A percentile compares a stretch with the other conserved stretches of the same genome.
Evolutionary conservation across 306 rosid species (phyloP).

Genomic region (Amphicarpaea edgeworthii): DNA sequence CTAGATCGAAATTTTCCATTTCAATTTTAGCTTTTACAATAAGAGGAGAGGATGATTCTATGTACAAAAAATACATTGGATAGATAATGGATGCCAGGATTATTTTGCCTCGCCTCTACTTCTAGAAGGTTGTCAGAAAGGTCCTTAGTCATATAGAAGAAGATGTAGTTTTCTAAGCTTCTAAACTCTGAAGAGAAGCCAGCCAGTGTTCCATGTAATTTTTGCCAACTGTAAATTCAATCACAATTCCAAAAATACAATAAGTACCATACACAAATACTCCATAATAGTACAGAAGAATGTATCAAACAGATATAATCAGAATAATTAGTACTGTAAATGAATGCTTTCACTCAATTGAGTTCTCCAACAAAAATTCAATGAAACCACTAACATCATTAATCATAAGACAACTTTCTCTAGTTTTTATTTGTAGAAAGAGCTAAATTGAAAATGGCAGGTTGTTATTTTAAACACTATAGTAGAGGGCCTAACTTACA

Average conservation of each 20-base stretch:
- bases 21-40: slow-evolving; percentile 29
- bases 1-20: slow-evolving; percentile 33
- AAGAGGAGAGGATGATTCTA: slow-evolving; percentile 43
- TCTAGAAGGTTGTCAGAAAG: slow-evolving; percentile 41
- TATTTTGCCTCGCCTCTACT: slow-evolving; percentile 49
- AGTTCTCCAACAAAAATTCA: slow-evolving; percentile 20
- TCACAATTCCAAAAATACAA: slow-evolving; percentile 18
- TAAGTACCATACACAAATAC: slow-evolving; percentile 28
- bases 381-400: background rate
- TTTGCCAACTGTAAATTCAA: slow-evolving; percentile 71
- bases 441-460: slow-evolving; percentile 29
- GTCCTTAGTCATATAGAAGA: slow-evolving; percentile 26
- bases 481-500: slow-evolving; percentile 14
- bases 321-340: slow-evolving; percentile 9
- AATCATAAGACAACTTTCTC: slow-evolving; percentile 21
- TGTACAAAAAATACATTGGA: slow-evolving; percentile 46
- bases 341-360: slow-evolving; percentile 4
- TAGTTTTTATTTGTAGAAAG: slow-evolving; percentile 19
- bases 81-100: slow-evolving; percentile 30
- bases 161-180: slow-evolving; percentile 47
- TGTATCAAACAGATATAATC: background rate
- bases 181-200: slow-evolving; percentile 67
- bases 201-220: slow-evolving; percentile 74
- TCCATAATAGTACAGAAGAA: slow-evolving; percentile 28
- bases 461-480: slow-evolving; percentile 26